Evolutionary conservation across 495 filamentous ascomycete species (phyloP).

Genomic region (Talaromyces ruber): DNA sequence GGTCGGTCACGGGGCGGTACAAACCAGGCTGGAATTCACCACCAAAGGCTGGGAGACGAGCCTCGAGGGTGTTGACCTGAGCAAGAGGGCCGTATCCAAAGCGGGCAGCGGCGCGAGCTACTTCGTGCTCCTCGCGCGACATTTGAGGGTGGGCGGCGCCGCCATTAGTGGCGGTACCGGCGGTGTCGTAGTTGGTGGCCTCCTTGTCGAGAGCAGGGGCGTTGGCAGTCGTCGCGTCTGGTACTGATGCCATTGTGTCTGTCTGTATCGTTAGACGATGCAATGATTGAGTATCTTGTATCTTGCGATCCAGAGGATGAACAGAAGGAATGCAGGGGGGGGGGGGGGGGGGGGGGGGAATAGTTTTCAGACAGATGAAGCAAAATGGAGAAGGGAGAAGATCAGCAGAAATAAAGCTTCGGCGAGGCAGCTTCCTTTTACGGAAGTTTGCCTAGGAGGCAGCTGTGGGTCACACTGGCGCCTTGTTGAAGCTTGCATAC

Average conservation of each 20-base stretch:
- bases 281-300: neutral
- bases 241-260: neutral
- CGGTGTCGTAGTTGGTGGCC: conserved; percentile 4
- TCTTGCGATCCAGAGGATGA: neutral
- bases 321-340: neutral
- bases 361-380: neutral
- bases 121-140: conserved; percentile 37
- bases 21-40: conserved; percentile 95
- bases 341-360: conserved; percentile 7
- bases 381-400: conserved; percentile 2
- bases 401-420: conserved; percentile 17
- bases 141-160: conserved; percentile 22
- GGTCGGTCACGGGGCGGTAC: conserved; percentile 63
- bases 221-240: neutral
- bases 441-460: neutral
- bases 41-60: conserved; percentile 72
- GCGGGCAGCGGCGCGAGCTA: conserved; percentile 37
- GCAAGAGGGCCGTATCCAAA: conserved; percentile 60
- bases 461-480: neutral
- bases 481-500: neutral
- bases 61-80: conserved; percentile 55
- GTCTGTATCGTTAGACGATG: neutral
- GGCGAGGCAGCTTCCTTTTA: neutral
- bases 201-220: conserved; percentile 27
- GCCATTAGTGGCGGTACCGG: conserved; percentile 9